Evolutionary conservation across 345 rosid genomes (phyloP).

Genomic region (Isatis tinctoria): DNA sequence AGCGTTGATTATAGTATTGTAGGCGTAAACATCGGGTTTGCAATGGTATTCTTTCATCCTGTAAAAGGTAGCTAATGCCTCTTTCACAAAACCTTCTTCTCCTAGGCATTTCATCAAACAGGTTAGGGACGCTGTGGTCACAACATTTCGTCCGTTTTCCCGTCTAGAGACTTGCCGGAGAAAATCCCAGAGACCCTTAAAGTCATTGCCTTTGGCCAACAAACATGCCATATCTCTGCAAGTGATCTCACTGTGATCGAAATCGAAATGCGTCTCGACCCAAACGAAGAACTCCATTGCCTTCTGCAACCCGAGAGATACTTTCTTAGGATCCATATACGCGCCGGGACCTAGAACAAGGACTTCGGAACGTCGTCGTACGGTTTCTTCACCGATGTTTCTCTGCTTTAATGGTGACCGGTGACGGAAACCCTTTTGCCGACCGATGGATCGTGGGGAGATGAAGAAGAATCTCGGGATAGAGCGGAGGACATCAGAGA

Average conservation of each 20-base stretch:
- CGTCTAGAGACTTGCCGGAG: slow-evolving; percentile 50
- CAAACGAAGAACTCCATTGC: slow-evolving; percentile 64
- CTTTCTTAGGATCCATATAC: slow-evolving; percentile 56
- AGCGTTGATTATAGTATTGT: slow-evolving; percentile 62
- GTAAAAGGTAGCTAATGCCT: slow-evolving; percentile 60
- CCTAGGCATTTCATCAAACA: slow-evolving; percentile 95
- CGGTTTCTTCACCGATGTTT: slow-evolving; percentile 42
- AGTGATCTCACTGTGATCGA: slow-evolving; percentile 56
- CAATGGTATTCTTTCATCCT: slow-evolving; percentile 72
- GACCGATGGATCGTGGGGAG: slow-evolving; percentile 71
- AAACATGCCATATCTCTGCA: slow-evolving; percentile 75
- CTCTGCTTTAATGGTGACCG: slow-evolving; percentile 72
- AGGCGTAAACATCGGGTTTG: slow-evolving; percentile 76
- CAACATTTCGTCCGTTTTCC: slow-evolving; percentile 35
- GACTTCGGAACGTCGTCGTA: slow-evolving; percentile 29
- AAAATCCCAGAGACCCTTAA: slow-evolving; percentile 64
- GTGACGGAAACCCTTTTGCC: slow-evolving; percentile 68
- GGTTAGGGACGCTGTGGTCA: slow-evolving; percentile 46
- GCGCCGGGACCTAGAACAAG: slow-evolving; percentile 71
- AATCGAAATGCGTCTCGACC: slow-evolving; percentile 47
- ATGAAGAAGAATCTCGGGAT: slow-evolving; percentile 67
- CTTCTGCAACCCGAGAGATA: slow-evolving; percentile 51
- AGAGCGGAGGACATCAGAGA: slow-evolving; percentile 56
- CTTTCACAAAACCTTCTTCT: slow-evolving; percentile 79
- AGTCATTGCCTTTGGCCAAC: slow-evolving; percentile 54